Conservation (phyloP, 2,329 filamentous ascomycete species). For the Diaporthe amygdali region DNA sequence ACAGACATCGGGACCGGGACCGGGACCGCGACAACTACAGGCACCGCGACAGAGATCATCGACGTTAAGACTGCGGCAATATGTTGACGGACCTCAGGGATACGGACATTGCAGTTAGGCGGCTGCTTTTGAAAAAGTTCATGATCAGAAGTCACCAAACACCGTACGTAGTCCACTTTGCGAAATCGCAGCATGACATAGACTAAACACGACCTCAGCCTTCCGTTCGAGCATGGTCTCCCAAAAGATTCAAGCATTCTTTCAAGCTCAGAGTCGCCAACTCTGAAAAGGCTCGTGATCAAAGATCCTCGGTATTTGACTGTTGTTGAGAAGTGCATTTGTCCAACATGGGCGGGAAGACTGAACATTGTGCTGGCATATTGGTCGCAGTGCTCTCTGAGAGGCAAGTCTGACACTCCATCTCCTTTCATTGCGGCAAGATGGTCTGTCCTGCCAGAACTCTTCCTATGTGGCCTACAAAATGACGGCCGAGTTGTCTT, state of each 20-base stretch:
- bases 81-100: background rate
- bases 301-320: background rate
- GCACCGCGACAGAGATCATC: constrained; percentile 18
- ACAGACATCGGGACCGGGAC: constrained; percentile 24
- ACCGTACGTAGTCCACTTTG: constrained; percentile 15
- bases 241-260: background rate
- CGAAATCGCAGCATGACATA: background rate
- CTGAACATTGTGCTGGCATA: background rate
- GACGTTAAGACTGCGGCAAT: constrained; percentile 10
- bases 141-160: background rate
- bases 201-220: constrained; percentile 14
- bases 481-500: background rate
- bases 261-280: background rate
- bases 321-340: background rate
- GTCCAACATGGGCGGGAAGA: background rate
- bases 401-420: background rate
- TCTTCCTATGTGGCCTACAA: background rate
- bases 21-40: constrained; percentile 16
- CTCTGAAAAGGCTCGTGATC: background rate
- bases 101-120: background rate
- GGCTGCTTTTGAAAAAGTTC: background rate
- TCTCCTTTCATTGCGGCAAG: background rate
- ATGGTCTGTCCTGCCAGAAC: background rate
- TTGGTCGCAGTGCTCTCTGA: background rate
- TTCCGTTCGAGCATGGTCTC: background rate